Percentiles rank a stretch among this genome's conserved stretches.
Evolutionary conservation across 2,329 filamentous ascomycete species (phyloP).

Genomic region (Pseudogymnoascus verrucosus): DNA sequence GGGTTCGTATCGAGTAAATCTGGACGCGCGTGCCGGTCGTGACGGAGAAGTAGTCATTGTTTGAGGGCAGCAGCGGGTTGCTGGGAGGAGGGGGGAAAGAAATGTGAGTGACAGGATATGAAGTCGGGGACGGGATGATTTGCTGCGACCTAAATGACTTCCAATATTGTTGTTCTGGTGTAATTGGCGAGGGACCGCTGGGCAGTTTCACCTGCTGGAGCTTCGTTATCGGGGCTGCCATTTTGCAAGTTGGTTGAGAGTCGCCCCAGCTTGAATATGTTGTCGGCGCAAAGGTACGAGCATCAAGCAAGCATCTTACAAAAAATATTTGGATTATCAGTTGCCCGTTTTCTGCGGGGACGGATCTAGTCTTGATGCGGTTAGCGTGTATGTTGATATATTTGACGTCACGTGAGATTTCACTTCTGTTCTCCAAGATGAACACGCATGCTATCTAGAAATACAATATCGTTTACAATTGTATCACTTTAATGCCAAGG

Average conservation of each 20-base stretch:
- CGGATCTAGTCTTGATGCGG: background rate
- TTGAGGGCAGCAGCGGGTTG: conserved; percentile 35
- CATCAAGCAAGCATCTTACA: conserved; percentile 6
- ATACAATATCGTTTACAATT: background rate
- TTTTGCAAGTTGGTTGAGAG: conserved; percentile 14
- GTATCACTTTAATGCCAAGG: background rate
- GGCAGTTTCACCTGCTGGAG: conserved; percentile 66
- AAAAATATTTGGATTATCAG: conserved; percentile 9
- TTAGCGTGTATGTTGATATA: background rate
- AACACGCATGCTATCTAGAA: background rate
- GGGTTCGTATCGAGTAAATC: conserved; percentile 84
- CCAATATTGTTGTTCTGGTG: conserved; percentile 95
- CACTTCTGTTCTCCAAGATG: background rate
- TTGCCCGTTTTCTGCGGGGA: background rate
- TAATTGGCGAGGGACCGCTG: conserved; percentile 71
- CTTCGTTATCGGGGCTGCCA: conserved; percentile 25
- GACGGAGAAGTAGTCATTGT: conserved; percentile 73
- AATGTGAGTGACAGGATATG: conserved; percentile 85
- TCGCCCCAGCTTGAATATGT: conserved; percentile 5
- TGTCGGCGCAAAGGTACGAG: conserved; percentile 3
- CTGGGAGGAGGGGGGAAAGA: conserved; percentile 52
- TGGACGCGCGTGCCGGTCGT: conserved; percentile 92
- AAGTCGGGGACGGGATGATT: conserved; percentile 81
- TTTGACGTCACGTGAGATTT: background rate
- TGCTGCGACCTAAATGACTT: conserved; percentile 87